Evolutionary conservation across 176 grass and related monocot species (phyloP), one percentile per base, ranked within the genome.

Genomic region (Rhynchospora breviuscula): DNA sequence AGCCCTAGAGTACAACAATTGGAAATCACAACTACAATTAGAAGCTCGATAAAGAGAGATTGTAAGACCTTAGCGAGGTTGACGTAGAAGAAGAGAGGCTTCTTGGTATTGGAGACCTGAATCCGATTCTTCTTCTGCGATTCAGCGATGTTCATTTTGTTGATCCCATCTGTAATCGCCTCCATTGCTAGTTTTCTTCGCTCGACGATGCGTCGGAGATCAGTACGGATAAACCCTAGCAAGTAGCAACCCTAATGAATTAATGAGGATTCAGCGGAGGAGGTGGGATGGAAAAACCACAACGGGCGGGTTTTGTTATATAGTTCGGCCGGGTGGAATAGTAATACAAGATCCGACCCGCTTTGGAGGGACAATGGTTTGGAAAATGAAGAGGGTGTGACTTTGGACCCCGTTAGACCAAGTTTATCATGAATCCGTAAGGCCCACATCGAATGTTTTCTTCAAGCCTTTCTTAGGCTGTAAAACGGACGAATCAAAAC

Each of bases 91-190:
- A 95, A 95, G 11, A 95, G 90, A 9, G 91, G 94, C 85, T 97
- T 97, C 88, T 97, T 97, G 29, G 94, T 97, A 62, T 97, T 97
- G 67, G 91, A 94, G 14, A 97, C 94, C 85, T 94, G 94, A 88
- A 97, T 97, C 83, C 92, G 82, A 51, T 97, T 97, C 88, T 94
- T 92, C 87, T 92, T 97, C 77, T 92, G 87, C 25, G 22, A 31
- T 60, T 97, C 94, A 17, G 84, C 69, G 11, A 97, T 88, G 64
- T 78, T 84, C 67, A 97, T 87, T 62, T 92, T 94, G 87, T 89
- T 97, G 22, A 97, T 90, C 14, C 78, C 90, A 29, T 93, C 92
- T 0, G 95, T 98, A 21, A 98, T 91, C 58, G 89, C 89, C 82
- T 98, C 95, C 95, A 98, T 94, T 79, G 77, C 65, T 22, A 72